Conservation (phyloP, 139 green algal species). For the Picochlorum sp. region DNA sequence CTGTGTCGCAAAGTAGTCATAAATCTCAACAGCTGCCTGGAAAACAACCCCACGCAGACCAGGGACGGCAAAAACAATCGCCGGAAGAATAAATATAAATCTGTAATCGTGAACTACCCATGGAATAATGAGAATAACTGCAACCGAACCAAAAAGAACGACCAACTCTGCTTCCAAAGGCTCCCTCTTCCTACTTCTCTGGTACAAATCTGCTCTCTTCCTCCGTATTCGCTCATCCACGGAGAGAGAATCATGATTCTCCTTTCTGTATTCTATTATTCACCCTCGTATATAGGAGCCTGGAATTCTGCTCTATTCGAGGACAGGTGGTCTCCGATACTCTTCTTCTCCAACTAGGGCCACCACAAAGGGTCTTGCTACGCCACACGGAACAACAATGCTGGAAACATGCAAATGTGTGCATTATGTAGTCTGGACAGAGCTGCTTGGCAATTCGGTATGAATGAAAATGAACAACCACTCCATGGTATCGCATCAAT, state of each 20-base stretch:
- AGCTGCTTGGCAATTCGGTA: too few relatives aligned
- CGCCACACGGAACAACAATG: too few relatives aligned
- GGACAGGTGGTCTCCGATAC: too few relatives aligned
- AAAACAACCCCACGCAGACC: background rate
- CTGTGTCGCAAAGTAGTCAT: background rate
- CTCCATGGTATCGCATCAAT: too few relatives aligned
- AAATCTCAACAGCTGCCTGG: slow-evolving; percentile 2
- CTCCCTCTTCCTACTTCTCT: slow-evolving; percentile 8
- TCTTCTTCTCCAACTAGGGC: too few relatives aligned
- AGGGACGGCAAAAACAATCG: slow-evolving; percentile 8
- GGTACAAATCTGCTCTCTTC: background rate
- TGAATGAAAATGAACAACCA: too few relatives aligned
- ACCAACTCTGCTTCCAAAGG: slow-evolving; percentile 21
- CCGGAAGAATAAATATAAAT: background rate
- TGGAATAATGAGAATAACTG: slow-evolving; percentile 9
- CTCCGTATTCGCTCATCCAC: background rate
- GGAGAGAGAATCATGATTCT: background rate
- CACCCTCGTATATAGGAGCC: too few relatives aligned
- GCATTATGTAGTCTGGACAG: too few relatives aligned
- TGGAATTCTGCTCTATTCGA: too few relatives aligned
- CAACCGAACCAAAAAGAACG: slow-evolving; percentile 13
- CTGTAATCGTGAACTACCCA: slow-evolving; percentile 7
- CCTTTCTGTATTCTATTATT: background rate
- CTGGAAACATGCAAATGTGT: too few relatives aligned
- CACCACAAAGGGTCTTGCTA: too few relatives aligned